Percentiles rank a stretch among this genome's conserved stretches.
Conservation (phyloP, 306 rosid species). For the Pterocarpus santalinus region DNA sequence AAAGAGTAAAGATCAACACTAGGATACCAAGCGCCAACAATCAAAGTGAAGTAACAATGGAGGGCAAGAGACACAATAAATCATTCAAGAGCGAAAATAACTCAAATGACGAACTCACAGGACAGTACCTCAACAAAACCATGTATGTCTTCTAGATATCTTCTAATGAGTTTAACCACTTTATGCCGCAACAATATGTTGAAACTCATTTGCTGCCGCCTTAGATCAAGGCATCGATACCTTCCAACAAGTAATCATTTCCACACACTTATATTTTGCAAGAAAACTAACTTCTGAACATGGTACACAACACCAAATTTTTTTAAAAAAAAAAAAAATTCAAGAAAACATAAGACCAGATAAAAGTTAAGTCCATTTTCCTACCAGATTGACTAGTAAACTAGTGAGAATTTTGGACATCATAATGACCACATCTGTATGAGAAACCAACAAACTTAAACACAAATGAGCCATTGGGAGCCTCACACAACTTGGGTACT, state of each 20-base stretch:
- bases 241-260: slow-evolving; percentile 53
- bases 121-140: slow-evolving; percentile 92
- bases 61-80: slow-evolving; percentile 8
- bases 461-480: slow-evolving; percentile 16
- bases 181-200: slow-evolving; percentile 86
- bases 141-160: slow-evolving; percentile 84
- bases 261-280: slow-evolving; percentile 12
- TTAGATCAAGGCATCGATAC: slow-evolving; percentile 91
- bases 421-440: not conserved
- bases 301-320: not conserved
- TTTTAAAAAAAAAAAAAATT: not conserved
- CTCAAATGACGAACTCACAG: slow-evolving; percentile 31
- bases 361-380: slow-evolving; percentile 8
- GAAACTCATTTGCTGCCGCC: slow-evolving; percentile 84
- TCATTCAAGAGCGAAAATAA: slow-evolving; percentile 16
- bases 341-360: not conserved
- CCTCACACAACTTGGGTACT: slow-evolving; percentile 16
- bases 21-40: slow-evolving; percentile 33
- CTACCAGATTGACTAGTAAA: not conserved
- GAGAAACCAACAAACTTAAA: slow-evolving; percentile 17
- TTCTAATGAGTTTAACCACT: slow-evolving; percentile 88
- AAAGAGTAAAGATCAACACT: slow-evolving; percentile 58
- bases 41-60: slow-evolving; percentile 31
- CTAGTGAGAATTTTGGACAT: slow-evolving; percentile 4
- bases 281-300: slow-evolving; percentile 2